These are phyloP conservation scores for Trichoderma reesei DNA, from an alignment of 495 filamentous ascomycete species.

Conservation along the genomic window DNA sequence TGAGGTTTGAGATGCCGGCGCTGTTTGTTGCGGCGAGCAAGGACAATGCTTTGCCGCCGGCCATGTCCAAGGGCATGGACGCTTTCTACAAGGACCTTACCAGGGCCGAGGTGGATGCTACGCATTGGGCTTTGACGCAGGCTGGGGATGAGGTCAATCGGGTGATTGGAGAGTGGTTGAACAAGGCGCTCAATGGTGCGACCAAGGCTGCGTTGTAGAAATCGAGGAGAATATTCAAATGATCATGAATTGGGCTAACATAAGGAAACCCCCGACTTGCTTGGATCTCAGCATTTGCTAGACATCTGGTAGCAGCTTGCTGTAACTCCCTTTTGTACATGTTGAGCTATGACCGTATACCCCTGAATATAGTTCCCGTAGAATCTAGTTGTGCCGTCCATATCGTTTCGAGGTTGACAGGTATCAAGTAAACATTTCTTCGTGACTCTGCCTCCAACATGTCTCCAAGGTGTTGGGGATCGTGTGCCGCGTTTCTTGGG, in stretches of 20 bases:
- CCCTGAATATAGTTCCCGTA: no score
- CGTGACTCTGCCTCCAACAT: no score
- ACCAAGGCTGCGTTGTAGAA: neutral
- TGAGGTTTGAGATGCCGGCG: conserved; percentile 53
- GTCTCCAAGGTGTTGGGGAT: no score
- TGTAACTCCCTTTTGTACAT: no score
- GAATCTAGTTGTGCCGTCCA: no score
- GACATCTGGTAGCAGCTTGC: no score
- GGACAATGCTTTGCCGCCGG: conserved; percentile 57
- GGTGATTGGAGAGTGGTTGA: conserved; percentile 31
- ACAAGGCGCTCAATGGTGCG: conserved; percentile 13
- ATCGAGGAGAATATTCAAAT: neutral
- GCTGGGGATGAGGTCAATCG: conserved; percentile 43
- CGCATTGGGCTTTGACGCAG: conserved; percentile 66
- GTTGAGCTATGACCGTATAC: no score
- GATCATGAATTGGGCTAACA: neutral
- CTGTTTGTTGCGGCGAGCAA: conserved; percentile 65
- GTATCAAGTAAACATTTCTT: no score
- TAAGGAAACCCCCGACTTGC: no score
- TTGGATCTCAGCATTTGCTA: no score
- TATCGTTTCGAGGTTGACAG: no score
- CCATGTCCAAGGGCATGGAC: conserved; percentile 58
- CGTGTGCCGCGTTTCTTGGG: no score
- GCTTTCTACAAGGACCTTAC: conserved; percentile 51
- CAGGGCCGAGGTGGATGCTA: conserved; percentile 45